phyloP scores from a whole-genome alignment of 2,329 filamentous ascomycete species.

The Fusarium staphyleae region DNA sequence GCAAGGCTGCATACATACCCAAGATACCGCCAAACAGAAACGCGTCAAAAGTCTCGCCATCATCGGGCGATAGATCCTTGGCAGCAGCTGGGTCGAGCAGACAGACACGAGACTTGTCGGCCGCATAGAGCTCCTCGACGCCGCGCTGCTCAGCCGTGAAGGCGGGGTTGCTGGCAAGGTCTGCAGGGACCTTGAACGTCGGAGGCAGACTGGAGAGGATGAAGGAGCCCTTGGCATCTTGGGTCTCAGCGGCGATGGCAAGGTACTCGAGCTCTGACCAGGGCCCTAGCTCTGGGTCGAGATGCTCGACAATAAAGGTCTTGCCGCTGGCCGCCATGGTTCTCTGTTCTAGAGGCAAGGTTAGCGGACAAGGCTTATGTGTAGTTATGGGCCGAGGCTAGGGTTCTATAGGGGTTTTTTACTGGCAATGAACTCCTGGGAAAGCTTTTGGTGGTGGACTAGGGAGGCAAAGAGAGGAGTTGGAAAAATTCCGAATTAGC shows the following conservation, averaged over 20 bases:
- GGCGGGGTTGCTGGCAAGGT: conserved; percentile 62
- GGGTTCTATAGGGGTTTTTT: conserved; percentile 1
- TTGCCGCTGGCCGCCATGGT: conserved; percentile 58
- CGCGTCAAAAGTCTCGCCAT: conserved; percentile 83
- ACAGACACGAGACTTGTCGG: conserved; percentile 79
- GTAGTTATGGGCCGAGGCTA: too few relatives aligned
- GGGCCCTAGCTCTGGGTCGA: conserved; percentile 89
- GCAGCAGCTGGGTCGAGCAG: conserved; percentile 86
- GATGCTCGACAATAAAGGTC: conserved; percentile 94
- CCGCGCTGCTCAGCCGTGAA: conserved; percentile 77
- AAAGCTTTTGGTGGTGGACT: conserved; percentile 21
- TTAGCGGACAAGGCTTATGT: conserved; percentile 4
- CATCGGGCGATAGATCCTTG: conserved; percentile 82
- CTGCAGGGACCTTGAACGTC: conserved; percentile 69
- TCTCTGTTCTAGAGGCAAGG: conserved; percentile 21
- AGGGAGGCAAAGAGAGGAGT: conserved; percentile 25
- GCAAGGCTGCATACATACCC: conserved; percentile 60
- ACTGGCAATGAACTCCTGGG: conserved; percentile 8
- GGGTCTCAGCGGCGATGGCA: conserved; percentile 83
- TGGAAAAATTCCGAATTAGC: conserved; percentile 30
- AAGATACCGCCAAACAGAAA: conserved; percentile 97
- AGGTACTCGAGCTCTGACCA: conserved; percentile 96
- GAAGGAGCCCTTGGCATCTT: conserved; percentile 71
- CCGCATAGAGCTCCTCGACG: conserved; percentile 82
- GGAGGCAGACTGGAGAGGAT: conserved; percentile 81